These are phyloP conservation scores for Thuidium tamariscinum DNA, from an alignment of 225 moss, liverwort and hornwort species.

Conservation along the genomic window DNA sequence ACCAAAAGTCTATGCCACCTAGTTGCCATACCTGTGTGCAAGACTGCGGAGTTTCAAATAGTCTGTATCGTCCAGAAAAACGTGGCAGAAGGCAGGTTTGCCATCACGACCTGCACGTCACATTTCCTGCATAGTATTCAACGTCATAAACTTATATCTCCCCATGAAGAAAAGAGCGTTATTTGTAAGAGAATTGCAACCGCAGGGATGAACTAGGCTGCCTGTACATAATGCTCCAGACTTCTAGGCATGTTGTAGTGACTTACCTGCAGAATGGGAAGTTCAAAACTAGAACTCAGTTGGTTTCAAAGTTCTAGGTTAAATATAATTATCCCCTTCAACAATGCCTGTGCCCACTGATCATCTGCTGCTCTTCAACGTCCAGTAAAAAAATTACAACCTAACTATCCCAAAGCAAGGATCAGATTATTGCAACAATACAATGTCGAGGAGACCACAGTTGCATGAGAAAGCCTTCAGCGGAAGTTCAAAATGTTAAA, in stretches of 20 bases:
- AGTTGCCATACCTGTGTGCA: constrained; percentile 53
- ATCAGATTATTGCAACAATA: neutral
- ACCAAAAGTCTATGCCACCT: neutral
- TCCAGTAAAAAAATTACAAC: neutral
- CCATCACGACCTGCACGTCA: constrained; percentile 95
- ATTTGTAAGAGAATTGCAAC: neutral
- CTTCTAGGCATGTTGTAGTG: constrained; percentile 92
- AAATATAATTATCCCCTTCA: neutral
- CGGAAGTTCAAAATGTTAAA: neutral
- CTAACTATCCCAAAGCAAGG: neutral
- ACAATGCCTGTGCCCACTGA: neutral
- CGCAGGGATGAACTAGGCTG: neutral
- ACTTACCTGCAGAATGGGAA: constrained; percentile 41
- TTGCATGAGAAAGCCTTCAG: neutral
- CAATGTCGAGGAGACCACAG: neutral
- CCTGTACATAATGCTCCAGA: constrained; percentile 96
- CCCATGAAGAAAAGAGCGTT: neutral
- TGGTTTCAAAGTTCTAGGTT: neutral
- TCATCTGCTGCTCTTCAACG: neutral
- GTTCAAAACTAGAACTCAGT: neutral
- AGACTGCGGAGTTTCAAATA: constrained; percentile 94
- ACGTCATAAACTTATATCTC: neutral
- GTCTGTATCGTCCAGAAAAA: constrained; percentile 73
- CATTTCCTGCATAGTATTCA: constrained; percentile 55
- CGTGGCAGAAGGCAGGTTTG: constrained; percentile 62